These are phyloP conservation scores for Naganishia sp. DNA, from an alignment of 1,284 basidiomycete species.

Conservation along the genomic window DNA sequence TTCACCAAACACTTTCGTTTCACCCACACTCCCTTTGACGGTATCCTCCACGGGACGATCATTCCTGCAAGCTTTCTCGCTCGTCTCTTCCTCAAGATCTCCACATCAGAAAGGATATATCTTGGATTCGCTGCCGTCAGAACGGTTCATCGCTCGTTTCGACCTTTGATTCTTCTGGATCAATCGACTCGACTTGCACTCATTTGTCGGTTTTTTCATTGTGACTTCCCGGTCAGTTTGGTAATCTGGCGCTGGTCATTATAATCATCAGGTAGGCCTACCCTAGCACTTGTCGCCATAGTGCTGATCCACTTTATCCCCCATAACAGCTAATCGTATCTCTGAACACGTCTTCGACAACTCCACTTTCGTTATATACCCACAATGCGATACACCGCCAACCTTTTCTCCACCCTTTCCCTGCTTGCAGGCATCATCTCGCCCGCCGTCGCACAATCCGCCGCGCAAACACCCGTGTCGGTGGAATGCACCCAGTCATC, in stretches of 20 bases:
- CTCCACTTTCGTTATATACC: not conserved
- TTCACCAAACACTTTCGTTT: conserved; percentile 14
- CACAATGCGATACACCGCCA: conserved; percentile 26
- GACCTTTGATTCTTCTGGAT: not conserved
- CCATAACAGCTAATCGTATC: conserved; percentile 12
- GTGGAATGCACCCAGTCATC: conserved; percentile 21
- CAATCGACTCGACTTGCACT: not conserved
- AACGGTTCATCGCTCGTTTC: not conserved
- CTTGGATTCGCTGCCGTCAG: not conserved
- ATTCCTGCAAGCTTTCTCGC: not conserved
- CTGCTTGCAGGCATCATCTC: conserved; percentile 5
- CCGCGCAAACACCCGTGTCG: conserved; percentile 23
- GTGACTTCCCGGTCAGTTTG: conserved; percentile 21
- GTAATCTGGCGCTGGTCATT: conserved; percentile 20
- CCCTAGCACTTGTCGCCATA: not conserved
- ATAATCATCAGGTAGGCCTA: conserved; percentile 22
- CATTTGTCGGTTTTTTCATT: too few relatives aligned
- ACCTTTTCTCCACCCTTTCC: conserved; percentile 23
- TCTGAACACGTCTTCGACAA: not conserved
- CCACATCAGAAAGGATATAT: not conserved
- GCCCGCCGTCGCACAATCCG: conserved; percentile 24
- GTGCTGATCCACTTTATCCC: not conserved
- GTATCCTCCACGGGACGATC: not conserved
- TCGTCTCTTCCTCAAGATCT: too few relatives aligned
- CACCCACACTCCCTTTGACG: conserved; percentile 23